Evolutionary conservation across 805 yeast species (phyloP).

Genomic region (Wickerhamomyces chaumierensis): DNA sequence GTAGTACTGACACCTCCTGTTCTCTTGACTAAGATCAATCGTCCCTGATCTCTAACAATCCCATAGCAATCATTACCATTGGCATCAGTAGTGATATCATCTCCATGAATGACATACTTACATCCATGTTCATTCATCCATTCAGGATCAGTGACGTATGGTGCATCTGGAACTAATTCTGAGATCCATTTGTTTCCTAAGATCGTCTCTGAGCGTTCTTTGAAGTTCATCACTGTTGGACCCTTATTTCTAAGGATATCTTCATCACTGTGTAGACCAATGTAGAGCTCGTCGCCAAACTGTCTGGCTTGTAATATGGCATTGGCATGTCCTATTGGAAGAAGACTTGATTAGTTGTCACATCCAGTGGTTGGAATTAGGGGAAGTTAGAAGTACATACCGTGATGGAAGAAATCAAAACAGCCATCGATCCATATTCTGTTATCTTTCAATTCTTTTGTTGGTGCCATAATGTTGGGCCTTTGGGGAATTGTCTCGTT

Average conservation of each 20-base stretch:
- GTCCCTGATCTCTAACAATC: constrained; percentile 69
- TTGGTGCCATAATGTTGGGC: too few relatives aligned
- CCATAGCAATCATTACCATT: constrained; percentile 91
- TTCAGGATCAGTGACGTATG: constrained; percentile 83
- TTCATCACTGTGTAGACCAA: constrained; percentile 89
- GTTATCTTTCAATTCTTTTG: not conserved
- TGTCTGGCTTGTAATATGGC: constrained; percentile 91
- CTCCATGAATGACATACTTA: constrained; percentile 94
- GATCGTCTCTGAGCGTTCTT: constrained; percentile 76
- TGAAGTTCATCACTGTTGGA: constrained; percentile 81
- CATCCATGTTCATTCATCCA: constrained; percentile 63
- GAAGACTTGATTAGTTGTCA: too few relatives aligned
- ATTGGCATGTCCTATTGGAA: constrained; percentile 63
- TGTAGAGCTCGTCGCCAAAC: constrained; percentile 62
- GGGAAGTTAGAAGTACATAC: too few relatives aligned
- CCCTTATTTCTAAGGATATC: constrained; percentile 81
- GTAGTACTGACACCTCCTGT: constrained; percentile 94
- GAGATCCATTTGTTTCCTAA: constrained; percentile 88
- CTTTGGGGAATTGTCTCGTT: too few relatives aligned
- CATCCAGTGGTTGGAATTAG: too few relatives aligned
- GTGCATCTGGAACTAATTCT: constrained; percentile 62
- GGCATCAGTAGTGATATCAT: constrained; percentile 94
- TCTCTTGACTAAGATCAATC: constrained; percentile 83
- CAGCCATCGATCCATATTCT: constrained; percentile 96
- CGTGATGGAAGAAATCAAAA: constrained; percentile 96